These are phyloP conservation scores for Eucalyptus urophylla DNA, from an alignment of 345 rosid genomes.

Conservation along the genomic window DNA sequence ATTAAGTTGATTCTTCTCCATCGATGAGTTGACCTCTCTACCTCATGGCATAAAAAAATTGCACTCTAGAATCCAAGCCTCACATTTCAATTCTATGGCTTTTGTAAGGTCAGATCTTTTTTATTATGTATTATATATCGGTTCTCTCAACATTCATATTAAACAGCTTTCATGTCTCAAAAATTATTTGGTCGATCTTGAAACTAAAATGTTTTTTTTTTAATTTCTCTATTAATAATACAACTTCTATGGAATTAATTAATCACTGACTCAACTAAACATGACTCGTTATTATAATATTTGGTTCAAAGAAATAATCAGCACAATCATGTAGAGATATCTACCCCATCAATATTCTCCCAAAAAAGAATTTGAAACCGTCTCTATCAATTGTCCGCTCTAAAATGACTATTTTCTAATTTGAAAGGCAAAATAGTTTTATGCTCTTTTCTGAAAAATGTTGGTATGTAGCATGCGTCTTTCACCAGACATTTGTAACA, in stretches of 20 bases:
- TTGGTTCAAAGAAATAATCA: not conserved
- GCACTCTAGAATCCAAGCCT: not conserved
- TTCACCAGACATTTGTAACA: not conserved
- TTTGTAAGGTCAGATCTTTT: rapidly evolving
- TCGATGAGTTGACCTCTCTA: not conserved
- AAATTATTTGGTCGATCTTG: not conserved
- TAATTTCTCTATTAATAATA: not conserved
- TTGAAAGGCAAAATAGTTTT: not conserved
- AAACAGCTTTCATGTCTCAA: not conserved
- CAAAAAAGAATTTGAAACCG: not conserved
- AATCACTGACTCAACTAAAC: not conserved
- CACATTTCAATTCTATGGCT: not conserved
- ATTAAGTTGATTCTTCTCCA: not conserved
- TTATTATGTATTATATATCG: rapidly evolving
- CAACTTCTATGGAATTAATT: not conserved
- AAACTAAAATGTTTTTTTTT: not conserved
- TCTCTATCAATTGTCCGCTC: not conserved
- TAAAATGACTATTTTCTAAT: not conserved
- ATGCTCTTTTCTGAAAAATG: not conserved
- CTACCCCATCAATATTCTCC: not conserved
- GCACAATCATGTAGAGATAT: not conserved
- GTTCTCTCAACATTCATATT: rapidly evolving
- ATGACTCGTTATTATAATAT: not conserved
- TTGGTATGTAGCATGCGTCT: not conserved
- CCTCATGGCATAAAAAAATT: not conserved